A percentile compares a stretch with the other conserved stretches of the same genome.
These are phyloP conservation scores for Suhomyces ambrosiae DNA, from an alignment of 1,139 yeast genomes.

Conservation along the genomic window DNA sequence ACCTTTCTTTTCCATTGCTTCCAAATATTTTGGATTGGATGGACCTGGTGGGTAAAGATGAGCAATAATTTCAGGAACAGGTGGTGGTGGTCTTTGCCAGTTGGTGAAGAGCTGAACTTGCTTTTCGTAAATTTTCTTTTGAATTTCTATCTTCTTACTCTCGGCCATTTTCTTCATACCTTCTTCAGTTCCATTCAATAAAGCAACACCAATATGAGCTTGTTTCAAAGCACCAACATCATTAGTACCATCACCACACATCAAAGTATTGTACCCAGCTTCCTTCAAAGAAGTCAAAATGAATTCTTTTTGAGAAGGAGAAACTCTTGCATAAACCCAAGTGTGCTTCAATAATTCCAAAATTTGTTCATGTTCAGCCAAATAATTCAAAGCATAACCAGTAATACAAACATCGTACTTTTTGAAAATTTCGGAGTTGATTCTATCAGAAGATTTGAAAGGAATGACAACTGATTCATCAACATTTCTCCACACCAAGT, in stretches of 20 bases:
- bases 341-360: slow-evolving; percentile 78
- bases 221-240: slow-evolving; percentile 99
- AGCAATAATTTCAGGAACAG: slow-evolving; percentile 85
- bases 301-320: slow-evolving; percentile 94
- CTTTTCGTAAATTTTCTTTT: slow-evolving; percentile 74
- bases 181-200: slow-evolving; percentile 94
- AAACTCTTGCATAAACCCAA: slow-evolving; percentile 98
- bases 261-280: slow-evolving; percentile 88
- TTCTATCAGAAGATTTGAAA: slow-evolving; percentile 59
- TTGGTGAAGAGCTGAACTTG: slow-evolving; percentile 75
- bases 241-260: slow-evolving; percentile 99
- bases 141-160: slow-evolving; percentile 66
- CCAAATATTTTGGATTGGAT: slow-evolving; percentile 80
- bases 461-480: slow-evolving; percentile 76
- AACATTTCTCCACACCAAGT: slow-evolving; percentile 82
- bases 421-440: slow-evolving; percentile 61
- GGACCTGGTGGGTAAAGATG: slow-evolving; percentile 98
- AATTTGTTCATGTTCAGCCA: slow-evolving; percentile 66
- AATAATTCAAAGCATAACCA: slow-evolving; percentile 80
- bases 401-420: slow-evolving; percentile 88
- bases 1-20: slow-evolving; percentile 84
- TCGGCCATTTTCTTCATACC: slow-evolving; percentile 90
- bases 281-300: slow-evolving; percentile 81
- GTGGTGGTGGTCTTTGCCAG: slow-evolving; percentile 87
- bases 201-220: slow-evolving; percentile 97